A percentile compares a stretch with the other conserved stretches of the same genome.
Evolutionary conservation across 352 stramenopile species (phyloP).

Genomic region (Phytophthora foliorum): DNA sequence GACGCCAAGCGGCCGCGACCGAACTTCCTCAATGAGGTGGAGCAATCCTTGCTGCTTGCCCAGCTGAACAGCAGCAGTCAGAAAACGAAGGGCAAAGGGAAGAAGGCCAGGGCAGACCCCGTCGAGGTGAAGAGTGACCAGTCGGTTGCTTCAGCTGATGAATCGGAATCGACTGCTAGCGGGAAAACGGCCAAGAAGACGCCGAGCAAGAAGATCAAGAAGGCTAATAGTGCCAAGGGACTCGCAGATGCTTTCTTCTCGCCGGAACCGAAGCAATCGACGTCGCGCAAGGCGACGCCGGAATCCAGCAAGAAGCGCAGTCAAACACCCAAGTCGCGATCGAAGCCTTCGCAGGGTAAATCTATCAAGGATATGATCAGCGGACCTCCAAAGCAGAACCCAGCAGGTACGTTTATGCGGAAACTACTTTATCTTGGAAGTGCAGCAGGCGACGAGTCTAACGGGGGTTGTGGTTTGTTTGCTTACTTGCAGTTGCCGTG

Average conservation of each 20-base stretch:
- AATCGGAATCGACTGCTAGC: neutral
- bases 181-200: conserved; percentile 27
- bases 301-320: conserved; percentile 58
- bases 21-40: conserved; percentile 69
- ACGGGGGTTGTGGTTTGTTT: conserved; percentile 4
- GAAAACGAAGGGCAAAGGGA: conserved; percentile 17
- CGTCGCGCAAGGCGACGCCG: conserved; percentile 38
- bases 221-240: conserved; percentile 18
- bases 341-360: conserved; percentile 30
- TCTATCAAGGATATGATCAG: conserved; percentile 31
- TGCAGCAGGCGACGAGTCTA: neutral
- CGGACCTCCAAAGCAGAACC: conserved; percentile 19
- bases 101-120: conserved; percentile 22
- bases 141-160: conserved; percentile 12
- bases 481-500: conserved; percentile 21
- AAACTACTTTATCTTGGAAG: neutral
- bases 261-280: conserved; percentile 45
- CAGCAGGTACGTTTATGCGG: conserved; percentile 31
- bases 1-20: conserved; percentile 57
- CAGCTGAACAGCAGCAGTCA: conserved; percentile 46
- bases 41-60: conserved; percentile 68
- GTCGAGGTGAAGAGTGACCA: conserved; percentile 10
- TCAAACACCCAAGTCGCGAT: conserved; percentile 34
- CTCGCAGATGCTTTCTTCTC: conserved; percentile 52
- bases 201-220: conserved; percentile 51